These are phyloP conservation scores for Boechera divaricarpa DNA, from an alignment of 345 rosid species.

Conservation along the genomic window DNA sequence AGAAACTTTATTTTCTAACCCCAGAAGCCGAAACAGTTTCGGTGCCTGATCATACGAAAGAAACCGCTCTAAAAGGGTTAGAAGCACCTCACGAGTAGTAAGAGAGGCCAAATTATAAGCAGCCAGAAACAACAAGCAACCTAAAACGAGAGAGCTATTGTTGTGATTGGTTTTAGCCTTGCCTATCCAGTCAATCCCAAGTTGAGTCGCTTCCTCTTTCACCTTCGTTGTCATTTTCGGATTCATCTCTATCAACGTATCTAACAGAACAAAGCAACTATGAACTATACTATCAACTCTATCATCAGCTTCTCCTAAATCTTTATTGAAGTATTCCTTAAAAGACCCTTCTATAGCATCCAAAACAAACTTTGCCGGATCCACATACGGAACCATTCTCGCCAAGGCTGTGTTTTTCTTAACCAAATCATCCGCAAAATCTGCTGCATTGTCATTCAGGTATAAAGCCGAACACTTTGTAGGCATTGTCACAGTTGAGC, in stretches of 20 bases:
- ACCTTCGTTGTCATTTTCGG: neutral
- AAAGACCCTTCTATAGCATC: constrained; percentile 27
- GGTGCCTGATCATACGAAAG: constrained; percentile 35
- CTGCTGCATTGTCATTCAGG: neutral
- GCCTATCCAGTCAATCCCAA: constrained; percentile 28
- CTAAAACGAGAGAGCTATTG: constrained; percentile 13
- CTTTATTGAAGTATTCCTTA: constrained; percentile 12
- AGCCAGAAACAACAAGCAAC: constrained; percentile 38
- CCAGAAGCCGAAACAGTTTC: constrained; percentile 32
- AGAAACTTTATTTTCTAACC: constrained; percentile 21
- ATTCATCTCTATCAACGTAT: constrained; percentile 13
- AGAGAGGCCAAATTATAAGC: constrained; percentile 17
- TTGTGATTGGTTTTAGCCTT: constrained; percentile 15
- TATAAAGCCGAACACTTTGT: constrained; percentile 11
- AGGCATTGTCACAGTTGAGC: neutral
- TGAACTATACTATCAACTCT: constrained; percentile 14
- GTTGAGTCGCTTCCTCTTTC: constrained; percentile 34
- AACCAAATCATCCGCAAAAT: constrained; percentile 19
- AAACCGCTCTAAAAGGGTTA: constrained; percentile 5
- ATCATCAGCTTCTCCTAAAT: constrained; percentile 16
- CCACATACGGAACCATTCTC: constrained; percentile 17
- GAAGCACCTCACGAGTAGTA: constrained; percentile 28
- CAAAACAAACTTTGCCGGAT: constrained; percentile 33
- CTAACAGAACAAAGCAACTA: constrained; percentile 31
- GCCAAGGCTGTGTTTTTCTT: constrained; percentile 29